Evolutionary conservation across 2,329 filamentous ascomycete genomes (phyloP).

Genomic region (Ophiocordyceps australis): DNA sequence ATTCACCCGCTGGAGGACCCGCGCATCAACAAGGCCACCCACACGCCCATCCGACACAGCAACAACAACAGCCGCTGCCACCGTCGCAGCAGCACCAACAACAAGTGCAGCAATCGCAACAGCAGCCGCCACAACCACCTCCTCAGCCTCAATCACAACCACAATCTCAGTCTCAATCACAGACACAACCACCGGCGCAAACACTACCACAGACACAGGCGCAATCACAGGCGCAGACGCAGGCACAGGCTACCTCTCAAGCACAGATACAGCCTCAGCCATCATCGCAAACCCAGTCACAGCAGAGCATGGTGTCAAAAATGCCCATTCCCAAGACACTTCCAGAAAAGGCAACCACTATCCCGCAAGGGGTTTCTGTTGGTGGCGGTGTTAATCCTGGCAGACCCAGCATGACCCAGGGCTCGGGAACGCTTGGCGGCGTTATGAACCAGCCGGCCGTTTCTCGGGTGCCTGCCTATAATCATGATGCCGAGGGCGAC

Average conservation of each 20-base stretch:
- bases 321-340: slow-evolving; percentile 74
- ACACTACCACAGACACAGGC: slow-evolving; percentile 7
- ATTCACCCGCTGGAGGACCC: slow-evolving; percentile 9
- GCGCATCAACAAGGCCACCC: slow-evolving; percentile 7
- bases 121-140: slow-evolving; percentile 22
- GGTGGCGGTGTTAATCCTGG: slow-evolving; percentile 39
- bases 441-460: slow-evolving; percentile 80
- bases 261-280: slow-evolving; percentile 2
- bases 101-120: slow-evolving; percentile 10
- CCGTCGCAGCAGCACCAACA: slow-evolving; percentile 9
- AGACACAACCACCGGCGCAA: slow-evolving; percentile 7
- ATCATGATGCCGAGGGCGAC: slow-evolving; percentile 81
- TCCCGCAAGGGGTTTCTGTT: slow-evolving; percentile 57
- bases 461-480: slow-evolving; percentile 62
- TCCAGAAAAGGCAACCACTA: slow-evolving; percentile 44
- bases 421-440: slow-evolving; percentile 58
- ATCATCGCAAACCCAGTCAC: slow-evolving; percentile 25
- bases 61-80: slow-evolving; percentile 8
- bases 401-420: slow-evolving; percentile 72
- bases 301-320: slow-evolving; percentile 32
- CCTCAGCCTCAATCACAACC: too few relatives aligned
- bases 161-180: too few relatives aligned
- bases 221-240: slow-evolving; percentile 5
- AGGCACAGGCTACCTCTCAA: slow-evolving; percentile 8
- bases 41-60: slow-evolving; percentile 12